Evolutionary conservation across 75 land plant genomes (phyloP), one percentile per base, ranked within the genome.

Genomic region (Larix kaempferi): DNA sequence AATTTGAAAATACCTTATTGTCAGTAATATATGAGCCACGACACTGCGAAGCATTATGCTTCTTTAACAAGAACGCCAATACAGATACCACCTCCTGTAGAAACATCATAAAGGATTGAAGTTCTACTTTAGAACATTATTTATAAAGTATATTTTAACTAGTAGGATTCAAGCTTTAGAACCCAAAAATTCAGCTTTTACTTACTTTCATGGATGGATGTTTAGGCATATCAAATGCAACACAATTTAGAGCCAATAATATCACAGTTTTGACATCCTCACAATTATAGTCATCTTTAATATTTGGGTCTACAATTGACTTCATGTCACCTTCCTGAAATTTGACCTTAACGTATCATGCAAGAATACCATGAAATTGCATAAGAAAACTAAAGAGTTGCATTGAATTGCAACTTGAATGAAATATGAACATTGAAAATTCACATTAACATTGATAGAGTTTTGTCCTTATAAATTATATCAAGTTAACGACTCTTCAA

Each of bases 141-240:
- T 41, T 39, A 69, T n/a, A 49, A 49, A 10, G 0, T 49, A 10
- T 11, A 10, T 49, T 49, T 49, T 11, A 11, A 49, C 12, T 12
- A 49, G 54, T 49, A 49, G 54, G 12, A 44, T 41, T 41, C 23
- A 39, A 69, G 39, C 19, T 37, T 27, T 27, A 19, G 41, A 21
- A 41, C 11, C 22, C 15, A n/a, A 41, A 41, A 4, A 69, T 69
- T 69, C 52, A 10, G 4, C 23, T 13, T 21, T 17, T 39, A 72
- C 74, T 29, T 27, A 84, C 86, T 85, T 82, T 78, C 74, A 85
- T 85, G 19, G 85, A 23, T 49, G 86, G 86, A 14, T 85, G 80
- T 27, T 78, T 63, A 17, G 12, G n/a, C 65, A 61, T 82, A 11
- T 82, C 84, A 62, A 69, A 85, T 26, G 60, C 56, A n/a, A 85